phyloP scores from a whole-genome alignment of 306 rosid species.

The Glycyrrhiza uralensis region DNA sequence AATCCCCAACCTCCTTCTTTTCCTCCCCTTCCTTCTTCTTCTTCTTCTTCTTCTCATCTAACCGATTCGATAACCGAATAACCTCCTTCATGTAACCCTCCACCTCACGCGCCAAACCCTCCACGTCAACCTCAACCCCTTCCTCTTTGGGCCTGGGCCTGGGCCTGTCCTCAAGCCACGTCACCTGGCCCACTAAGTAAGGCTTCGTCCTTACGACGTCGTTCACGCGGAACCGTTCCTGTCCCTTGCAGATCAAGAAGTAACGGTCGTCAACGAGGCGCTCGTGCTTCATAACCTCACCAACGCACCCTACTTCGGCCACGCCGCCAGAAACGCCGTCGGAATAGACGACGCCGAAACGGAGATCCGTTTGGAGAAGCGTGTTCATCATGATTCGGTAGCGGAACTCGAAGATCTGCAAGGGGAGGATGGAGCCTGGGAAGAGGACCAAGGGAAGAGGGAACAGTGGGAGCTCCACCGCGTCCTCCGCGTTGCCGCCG shows the following conservation, averaged over 20 bases:
- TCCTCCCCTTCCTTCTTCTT: too few relatives aligned
- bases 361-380: slow-evolving; percentile 93
- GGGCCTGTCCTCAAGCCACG: slow-evolving; percentile 97
- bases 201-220: slow-evolving; percentile 79
- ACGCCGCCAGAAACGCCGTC: slow-evolving; percentile 73
- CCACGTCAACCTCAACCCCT: too few relatives aligned
- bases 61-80: slow-evolving; percentile 78
- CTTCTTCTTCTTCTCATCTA: too few relatives aligned
- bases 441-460: slow-evolving; percentile 90
- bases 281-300: slow-evolving; percentile 93
- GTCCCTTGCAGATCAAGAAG: slow-evolving; percentile 93
- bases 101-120: slow-evolving; percentile 70
- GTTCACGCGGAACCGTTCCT: slow-evolving; percentile 84
- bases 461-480: slow-evolving; percentile 86
- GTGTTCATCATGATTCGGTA: slow-evolving; percentile 99
- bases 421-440: slow-evolving; percentile 91
- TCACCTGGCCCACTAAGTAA: slow-evolving; percentile 80
- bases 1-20: slow-evolving; percentile 90
- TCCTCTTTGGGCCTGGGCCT: too few relatives aligned
- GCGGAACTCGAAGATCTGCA: slow-evolving; percentile 98
- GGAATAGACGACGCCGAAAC: slow-evolving; percentile 84
- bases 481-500: slow-evolving; percentile 68
- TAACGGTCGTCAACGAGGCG: slow-evolving; percentile 90
- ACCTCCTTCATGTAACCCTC: slow-evolving; percentile 91
- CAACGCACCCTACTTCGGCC: slow-evolving; percentile 94